Evolutionary conservation across 139 green algal species (phyloP), one percentile per base, ranked within the genome.

Genomic region (Marvania coccoides): DNA sequence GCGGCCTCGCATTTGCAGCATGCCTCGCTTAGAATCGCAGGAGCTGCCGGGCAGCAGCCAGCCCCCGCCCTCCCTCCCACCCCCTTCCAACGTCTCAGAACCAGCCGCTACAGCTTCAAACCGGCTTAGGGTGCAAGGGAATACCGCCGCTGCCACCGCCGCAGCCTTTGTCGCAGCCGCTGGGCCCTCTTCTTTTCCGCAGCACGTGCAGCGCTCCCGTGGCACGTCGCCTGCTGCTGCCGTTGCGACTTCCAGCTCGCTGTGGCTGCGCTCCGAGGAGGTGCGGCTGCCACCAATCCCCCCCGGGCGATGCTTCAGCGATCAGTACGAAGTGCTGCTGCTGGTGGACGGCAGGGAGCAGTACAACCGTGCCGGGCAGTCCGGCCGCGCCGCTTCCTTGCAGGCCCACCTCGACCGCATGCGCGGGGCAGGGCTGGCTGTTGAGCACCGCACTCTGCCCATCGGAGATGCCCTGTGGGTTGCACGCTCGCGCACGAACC

Each of bases 331-430:
- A 37, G 63, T 91, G 30, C 65, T 88, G 30, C 35, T 91, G 61
- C 23, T 89, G 24, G 9, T 91, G 26, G 85, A 91, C 45, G 23
- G 62, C 2, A 69, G 85, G 24, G 85, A 91, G 84, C 76, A 67
- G 33, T 85, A 83, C 36, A 26, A 3, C 3, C 59, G 67, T 3
- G 36, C 4, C 19, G 24, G 15, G 2, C n/a, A 28, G 61, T 30
- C 40, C 15, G 54, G 54, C 47, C 34, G 61, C 15, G 33, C 37
- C 57, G 39, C 54, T 58, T 34, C 29, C 59, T n/a, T 63, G 38
- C 5, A 36, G 26, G 55, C 40, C 38, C 62, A 76, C 69, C 39
- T 64, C 28, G 54, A 54, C 13, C 40, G 39, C n/a, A 71, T 88
- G 26, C 30, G 61, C 1, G 28, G 19, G n/a, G 33, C 38, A 1